Evolutionary conservation across 1,284 basidiomycete species (phyloP).

Genomic region (Cryptococcus sp.): DNA sequence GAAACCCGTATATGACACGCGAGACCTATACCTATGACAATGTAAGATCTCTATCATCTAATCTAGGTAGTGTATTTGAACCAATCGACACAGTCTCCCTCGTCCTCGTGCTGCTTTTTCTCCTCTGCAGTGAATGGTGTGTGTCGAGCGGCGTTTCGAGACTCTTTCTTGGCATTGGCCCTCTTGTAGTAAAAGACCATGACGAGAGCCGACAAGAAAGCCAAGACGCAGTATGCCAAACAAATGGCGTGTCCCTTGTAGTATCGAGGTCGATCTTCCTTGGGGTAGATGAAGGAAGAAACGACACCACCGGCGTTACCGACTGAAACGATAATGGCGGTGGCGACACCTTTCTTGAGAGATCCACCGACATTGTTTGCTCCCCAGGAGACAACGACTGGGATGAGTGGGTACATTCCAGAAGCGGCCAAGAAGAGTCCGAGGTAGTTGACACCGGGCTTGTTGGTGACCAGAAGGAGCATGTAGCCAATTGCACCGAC

Average conservation of each 20-base stretch:
- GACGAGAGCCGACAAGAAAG: conserved; percentile 16
- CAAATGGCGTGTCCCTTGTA: conserved; percentile 23
- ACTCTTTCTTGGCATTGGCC: conserved; percentile 25
- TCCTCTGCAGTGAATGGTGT: conserved; percentile 34
- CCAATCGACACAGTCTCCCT: conserved; percentile 36
- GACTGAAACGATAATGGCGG: conserved; percentile 57
- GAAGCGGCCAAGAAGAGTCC: conserved; percentile 56
- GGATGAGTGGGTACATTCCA: conserved; percentile 58
- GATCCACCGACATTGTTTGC: conserved; percentile 58
- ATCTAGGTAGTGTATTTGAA: conserved; percentile 33
- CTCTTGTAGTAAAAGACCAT: conserved; percentile 22
- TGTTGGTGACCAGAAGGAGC: conserved; percentile 28
- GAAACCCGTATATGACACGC: no score
- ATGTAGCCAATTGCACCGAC: conserved; percentile 14
- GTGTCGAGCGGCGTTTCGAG: conserved; percentile 21
- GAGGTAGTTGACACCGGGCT: conserved; percentile 52
- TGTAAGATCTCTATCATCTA: neutral
- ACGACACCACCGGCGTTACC: conserved; percentile 56
- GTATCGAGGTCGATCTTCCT: conserved; percentile 18
- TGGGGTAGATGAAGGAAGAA: conserved; percentile 51
- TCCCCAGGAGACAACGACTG: conserved; percentile 57
- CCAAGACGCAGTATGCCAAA: conserved; percentile 26
- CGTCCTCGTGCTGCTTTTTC: conserved; percentile 28
- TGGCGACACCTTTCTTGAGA: conserved; percentile 54
- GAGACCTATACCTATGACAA: no score